These are phyloP conservation scores for Elsinoe ampelina DNA, from an alignment of 2,329 filamentous ascomycete species.

Conservation along the genomic window DNA sequence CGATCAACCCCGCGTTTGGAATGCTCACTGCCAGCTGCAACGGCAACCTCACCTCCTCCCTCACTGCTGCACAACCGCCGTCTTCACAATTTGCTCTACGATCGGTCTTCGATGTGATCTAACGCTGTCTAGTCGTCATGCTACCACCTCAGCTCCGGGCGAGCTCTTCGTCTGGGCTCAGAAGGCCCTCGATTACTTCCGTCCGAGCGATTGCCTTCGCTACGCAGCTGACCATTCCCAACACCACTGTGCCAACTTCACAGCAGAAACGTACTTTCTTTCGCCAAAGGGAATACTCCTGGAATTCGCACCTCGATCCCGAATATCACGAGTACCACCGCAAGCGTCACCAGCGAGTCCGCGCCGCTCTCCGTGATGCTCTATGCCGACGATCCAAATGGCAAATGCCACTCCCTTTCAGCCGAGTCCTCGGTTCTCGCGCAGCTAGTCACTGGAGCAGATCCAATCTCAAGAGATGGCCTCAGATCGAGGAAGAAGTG, in stretches of 20 bases:
- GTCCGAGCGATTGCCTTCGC: constrained; percentile 15
- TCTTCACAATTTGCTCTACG: neutral
- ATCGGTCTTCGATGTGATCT: neutral
- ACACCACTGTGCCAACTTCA: neutral
- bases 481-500: constrained; percentile 15
- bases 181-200: constrained; percentile 15
- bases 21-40: neutral
- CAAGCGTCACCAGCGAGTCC: constrained; percentile 20
- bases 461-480: constrained; percentile 18
- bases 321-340: constrained; percentile 23
- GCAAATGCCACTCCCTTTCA: constrained; percentile 22
- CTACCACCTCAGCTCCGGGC: constrained; percentile 21
- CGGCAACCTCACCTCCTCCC: neutral
- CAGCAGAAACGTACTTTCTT: constrained; percentile 20
- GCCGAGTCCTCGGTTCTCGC: constrained; percentile 23
- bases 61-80: neutral
- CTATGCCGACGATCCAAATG: constrained; percentile 24
- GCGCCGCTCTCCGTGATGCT: constrained; percentile 21
- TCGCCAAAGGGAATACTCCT: constrained; percentile 21
- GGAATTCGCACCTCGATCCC: constrained; percentile 25
- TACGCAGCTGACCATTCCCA: constrained; percentile 9
- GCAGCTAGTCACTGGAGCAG: constrained; percentile 22
- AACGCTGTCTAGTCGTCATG: constrained; percentile 18
- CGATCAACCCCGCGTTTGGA: constrained; percentile 6
- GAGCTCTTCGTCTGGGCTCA: neutral